These are phyloP conservation scores for Aspergillus nomiae DNA, from an alignment of 2,329 filamentous ascomycete species.

Conservation along the genomic window DNA sequence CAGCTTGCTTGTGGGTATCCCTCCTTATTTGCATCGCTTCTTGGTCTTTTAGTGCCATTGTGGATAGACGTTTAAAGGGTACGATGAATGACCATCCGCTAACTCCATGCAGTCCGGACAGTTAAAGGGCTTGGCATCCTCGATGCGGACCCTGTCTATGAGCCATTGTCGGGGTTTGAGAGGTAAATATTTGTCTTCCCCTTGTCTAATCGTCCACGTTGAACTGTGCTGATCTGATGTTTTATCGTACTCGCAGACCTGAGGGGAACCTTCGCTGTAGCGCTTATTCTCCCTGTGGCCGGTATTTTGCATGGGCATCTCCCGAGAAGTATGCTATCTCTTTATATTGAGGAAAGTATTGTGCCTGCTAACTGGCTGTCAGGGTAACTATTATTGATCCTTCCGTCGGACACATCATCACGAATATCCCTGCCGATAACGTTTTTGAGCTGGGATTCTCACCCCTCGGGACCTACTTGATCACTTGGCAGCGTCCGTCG, in stretches of 20 bases:
- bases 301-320: constrained; percentile 93
- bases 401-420: constrained; percentile 71
- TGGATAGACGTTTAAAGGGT: background rate
- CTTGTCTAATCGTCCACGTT: background rate
- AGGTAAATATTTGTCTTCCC: constrained; percentile 41
- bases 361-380: constrained; percentile 13
- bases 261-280: constrained; percentile 95
- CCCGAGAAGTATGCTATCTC: constrained; percentile 63
- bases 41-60: background rate
- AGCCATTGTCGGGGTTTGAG: constrained; percentile 76
- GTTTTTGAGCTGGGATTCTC: constrained; percentile 96
- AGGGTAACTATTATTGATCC: constrained; percentile 84
- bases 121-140: constrained; percentile 94
- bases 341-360: background rate
- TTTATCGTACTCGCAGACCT: constrained; percentile 58
- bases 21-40: background rate
- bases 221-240: constrained; percentile 12
- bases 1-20: constrained; percentile 78
- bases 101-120: constrained; percentile 69
- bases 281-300: constrained; percentile 92
- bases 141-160: constrained; percentile 87
- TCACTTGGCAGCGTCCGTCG: constrained; percentile 90
- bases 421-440: constrained; percentile 74
- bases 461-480: constrained; percentile 85
- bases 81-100: constrained; percentile 13